phyloP scores from a whole-genome alignment of 2,329 filamentous ascomycete species.

The Leptographium galeiforme region DNA sequence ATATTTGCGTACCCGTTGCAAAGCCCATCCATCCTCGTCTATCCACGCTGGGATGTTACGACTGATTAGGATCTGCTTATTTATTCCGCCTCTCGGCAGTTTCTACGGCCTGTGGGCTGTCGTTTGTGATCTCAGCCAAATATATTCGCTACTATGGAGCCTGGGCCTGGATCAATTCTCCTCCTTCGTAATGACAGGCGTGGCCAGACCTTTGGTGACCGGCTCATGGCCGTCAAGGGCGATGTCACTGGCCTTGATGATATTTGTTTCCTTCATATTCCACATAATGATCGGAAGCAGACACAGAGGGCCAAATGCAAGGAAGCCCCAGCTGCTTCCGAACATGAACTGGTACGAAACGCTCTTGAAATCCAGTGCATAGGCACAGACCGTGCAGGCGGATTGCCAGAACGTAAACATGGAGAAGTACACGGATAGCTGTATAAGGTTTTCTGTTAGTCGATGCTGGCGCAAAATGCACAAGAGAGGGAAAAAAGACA shows the following conservation, averaged over 20 bases:
- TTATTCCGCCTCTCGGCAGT: no score
- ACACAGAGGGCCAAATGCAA: not conserved
- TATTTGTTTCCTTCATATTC: not conserved
- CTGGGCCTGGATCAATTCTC: not conserved
- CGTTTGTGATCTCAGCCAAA: no score
- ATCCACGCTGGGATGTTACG: no score
- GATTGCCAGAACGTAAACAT: not conserved
- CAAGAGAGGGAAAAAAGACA: not conserved
- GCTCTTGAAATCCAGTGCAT: not conserved
- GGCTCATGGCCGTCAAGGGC: not conserved
- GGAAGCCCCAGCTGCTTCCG: slow-evolving; percentile 1
- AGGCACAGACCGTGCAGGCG: not conserved
- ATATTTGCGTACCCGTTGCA: no score
- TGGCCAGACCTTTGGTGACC: not conserved
- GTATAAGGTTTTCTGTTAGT: not conserved
- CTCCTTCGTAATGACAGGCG: not conserved
- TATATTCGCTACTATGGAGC: no score
- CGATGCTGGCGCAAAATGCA: no score
- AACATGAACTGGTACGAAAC: slow-evolving; percentile 1
- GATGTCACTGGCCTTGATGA: not conserved
- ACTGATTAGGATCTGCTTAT: no score
- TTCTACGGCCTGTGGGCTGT: no score
- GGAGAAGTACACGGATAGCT: not conserved
- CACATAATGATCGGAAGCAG: not conserved
- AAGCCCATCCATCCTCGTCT: no score